These are phyloP conservation scores for Isatis lusitanica DNA, from an alignment of 441 rosid species.

Conservation along the genomic window DNA sequence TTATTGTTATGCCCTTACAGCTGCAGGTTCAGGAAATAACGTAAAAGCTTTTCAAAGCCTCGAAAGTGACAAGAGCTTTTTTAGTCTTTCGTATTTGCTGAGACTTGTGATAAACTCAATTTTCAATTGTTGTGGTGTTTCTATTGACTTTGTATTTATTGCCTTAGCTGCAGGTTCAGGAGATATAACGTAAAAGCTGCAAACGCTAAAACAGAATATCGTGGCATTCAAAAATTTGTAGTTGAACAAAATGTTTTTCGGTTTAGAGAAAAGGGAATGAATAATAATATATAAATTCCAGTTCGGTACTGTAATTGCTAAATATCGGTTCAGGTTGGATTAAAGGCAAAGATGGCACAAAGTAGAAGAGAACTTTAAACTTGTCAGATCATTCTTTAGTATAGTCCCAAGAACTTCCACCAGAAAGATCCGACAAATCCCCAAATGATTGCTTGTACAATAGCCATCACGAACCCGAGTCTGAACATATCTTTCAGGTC, in stretches of 20 bases:
- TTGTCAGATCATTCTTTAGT: conserved; percentile 38
- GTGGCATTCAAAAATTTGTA: neutral
- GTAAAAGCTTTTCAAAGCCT: neutral
- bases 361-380: neutral
- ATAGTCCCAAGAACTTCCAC: conserved; percentile 96
- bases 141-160: neutral
- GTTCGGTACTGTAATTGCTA: neutral
- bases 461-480: conserved; percentile 74
- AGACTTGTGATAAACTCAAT: neutral
- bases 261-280: neutral
- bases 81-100: neutral
- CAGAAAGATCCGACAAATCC: conserved; percentile 76
- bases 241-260: neutral
- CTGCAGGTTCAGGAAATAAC: neutral
- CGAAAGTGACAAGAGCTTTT: neutral
- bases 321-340: neutral
- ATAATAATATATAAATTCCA: neutral
- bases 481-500: conserved; percentile 81
- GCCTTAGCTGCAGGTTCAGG: neutral
- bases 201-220: neutral
- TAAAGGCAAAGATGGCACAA: neutral
- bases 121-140: neutral
- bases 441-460: conserved; percentile 69
- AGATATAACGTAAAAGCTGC: neutral
- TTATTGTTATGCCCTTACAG: conserved; percentile 3